Evolutionary conservation across 2,329 filamentous ascomycete genomes (phyloP).

Genomic region (Apiospora koreana): DNA sequence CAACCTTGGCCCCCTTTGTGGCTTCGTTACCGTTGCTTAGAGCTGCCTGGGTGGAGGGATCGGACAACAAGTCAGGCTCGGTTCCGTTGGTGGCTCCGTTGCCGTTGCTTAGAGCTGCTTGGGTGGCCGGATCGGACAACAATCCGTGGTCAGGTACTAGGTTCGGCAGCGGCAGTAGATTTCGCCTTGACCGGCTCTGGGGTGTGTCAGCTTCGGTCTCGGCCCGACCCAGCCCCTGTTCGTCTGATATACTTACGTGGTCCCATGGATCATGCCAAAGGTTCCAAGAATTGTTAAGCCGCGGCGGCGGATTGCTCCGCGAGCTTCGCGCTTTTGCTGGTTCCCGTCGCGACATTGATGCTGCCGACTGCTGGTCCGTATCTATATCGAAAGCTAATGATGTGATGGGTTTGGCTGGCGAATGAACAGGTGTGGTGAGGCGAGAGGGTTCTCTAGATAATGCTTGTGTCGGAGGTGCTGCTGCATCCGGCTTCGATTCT

Average conservation of each 20-base stretch:
- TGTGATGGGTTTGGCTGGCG: not conserved
- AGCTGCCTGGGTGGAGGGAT: too few relatives aligned
- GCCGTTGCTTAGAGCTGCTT: too few relatives aligned
- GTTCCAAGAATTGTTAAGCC: not conserved
- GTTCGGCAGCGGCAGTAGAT: not conserved
- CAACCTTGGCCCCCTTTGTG: too few relatives aligned
- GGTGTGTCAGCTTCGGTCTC: not conserved
- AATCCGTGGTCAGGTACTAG: not conserved
- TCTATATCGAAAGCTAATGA: not conserved
- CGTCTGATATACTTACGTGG: not conserved
- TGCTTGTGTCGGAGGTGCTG: not conserved
- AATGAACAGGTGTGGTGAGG: not conserved
- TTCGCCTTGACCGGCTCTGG: not conserved
- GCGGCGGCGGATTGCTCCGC: not conserved
- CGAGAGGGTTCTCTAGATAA: not conserved
- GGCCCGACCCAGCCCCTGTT: not conserved
- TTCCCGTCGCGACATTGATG: not conserved
- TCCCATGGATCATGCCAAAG: too few relatives aligned
- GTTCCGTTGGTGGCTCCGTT: too few relatives aligned
- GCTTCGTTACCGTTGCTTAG: too few relatives aligned
- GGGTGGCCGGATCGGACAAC: not conserved
- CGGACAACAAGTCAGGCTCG: not conserved
- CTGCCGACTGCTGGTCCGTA: not conserved
- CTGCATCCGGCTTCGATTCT: not conserved
- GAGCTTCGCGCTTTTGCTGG: not conserved